A percentile compares a stretch with the other conserved stretches of the same genome.
phyloP scores from a whole-genome alignment of 129 eudicot species.

The Flaveria sonorensis region DNA sequence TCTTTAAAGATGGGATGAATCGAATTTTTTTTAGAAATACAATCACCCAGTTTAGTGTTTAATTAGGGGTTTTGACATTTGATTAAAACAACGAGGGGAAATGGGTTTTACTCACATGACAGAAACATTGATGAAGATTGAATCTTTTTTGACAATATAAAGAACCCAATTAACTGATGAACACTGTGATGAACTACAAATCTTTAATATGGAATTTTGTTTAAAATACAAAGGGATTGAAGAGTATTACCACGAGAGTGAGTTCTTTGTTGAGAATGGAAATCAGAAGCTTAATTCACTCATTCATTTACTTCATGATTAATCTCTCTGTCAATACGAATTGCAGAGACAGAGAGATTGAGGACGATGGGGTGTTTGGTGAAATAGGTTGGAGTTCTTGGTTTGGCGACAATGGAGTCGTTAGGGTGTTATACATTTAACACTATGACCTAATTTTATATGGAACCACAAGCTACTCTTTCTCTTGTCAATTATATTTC shows the following conservation, averaged over 20 bases:
- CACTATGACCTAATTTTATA: slow-evolving; percentile 30
- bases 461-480: slow-evolving; percentile 13
- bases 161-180: slow-evolving; percentile 9
- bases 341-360: slow-evolving; percentile 22
- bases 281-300: slow-evolving; percentile 5
- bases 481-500: not conserved
- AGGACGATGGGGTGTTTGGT: slow-evolving; percentile 14
- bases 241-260: slow-evolving; percentile 23
- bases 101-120: not conserved
- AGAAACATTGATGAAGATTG: slow-evolving; percentile 10
- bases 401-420: slow-evolving; percentile 25
- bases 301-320: slow-evolving; percentile 25
- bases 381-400: slow-evolving; percentile 28
- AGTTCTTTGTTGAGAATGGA: too few relatives aligned
- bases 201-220: not conserved
- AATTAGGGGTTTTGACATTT: too few relatives aligned
- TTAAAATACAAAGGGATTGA: not conserved
- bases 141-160: slow-evolving; percentile 9
- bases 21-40: too few relatives aligned
- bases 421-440: slow-evolving; percentile 14
- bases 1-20: too few relatives aligned
- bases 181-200: slow-evolving; percentile 1
- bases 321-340: slow-evolving; percentile 16
- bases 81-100: too few relatives aligned
- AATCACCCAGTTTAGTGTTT: too few relatives aligned